These are phyloP conservation scores for Pseudopithomyces chartarum DNA, from an alignment of 2,329 filamentous ascomycete genomes.

Conservation along the genomic window DNA sequence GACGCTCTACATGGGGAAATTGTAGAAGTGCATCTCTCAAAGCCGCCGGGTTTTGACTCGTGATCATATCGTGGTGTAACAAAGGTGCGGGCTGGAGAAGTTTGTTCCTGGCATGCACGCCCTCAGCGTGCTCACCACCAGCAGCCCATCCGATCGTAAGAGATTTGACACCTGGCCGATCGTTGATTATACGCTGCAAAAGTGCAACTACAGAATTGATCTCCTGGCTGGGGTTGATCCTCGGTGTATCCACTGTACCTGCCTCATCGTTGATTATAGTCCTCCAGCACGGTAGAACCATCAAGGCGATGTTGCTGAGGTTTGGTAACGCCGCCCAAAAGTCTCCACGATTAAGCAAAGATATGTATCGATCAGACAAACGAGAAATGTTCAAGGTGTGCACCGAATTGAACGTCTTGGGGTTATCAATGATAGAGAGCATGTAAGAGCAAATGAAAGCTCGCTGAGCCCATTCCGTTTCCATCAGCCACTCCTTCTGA, in stretches of 20 bases:
- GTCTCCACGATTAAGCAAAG: slow-evolving; percentile 59
- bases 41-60: slow-evolving; percentile 14
- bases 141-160: slow-evolving; percentile 70
- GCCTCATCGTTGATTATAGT: slow-evolving; percentile 59
- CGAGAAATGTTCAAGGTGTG: slow-evolving; percentile 67
- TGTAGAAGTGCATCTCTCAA: slow-evolving; percentile 47
- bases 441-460: slow-evolving; percentile 72
- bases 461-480: slow-evolving; percentile 71
- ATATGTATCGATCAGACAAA: slow-evolving; percentile 65
- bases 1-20: slow-evolving; percentile 61
- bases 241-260: slow-evolving; percentile 55
- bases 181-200: slow-evolving; percentile 57
- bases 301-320: slow-evolving; percentile 61
- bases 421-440: slow-evolving; percentile 67
- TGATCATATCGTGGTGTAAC: slow-evolving; percentile 27
- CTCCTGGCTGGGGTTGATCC: slow-evolving; percentile 58
- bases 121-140: slow-evolving; percentile 69
- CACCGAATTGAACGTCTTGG: slow-evolving; percentile 57
- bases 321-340: slow-evolving; percentile 66
- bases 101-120: slow-evolving; percentile 65
- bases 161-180: slow-evolving; percentile 57
- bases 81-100: slow-evolving; percentile 68
- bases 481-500: slow-evolving; percentile 72
- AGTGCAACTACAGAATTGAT: slow-evolving; percentile 58
- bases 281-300: slow-evolving; percentile 71